Base-by-base conservation (phyloP, 495 filamentous ascomycete genomes). In the Daldinia caldariorum region DNA sequence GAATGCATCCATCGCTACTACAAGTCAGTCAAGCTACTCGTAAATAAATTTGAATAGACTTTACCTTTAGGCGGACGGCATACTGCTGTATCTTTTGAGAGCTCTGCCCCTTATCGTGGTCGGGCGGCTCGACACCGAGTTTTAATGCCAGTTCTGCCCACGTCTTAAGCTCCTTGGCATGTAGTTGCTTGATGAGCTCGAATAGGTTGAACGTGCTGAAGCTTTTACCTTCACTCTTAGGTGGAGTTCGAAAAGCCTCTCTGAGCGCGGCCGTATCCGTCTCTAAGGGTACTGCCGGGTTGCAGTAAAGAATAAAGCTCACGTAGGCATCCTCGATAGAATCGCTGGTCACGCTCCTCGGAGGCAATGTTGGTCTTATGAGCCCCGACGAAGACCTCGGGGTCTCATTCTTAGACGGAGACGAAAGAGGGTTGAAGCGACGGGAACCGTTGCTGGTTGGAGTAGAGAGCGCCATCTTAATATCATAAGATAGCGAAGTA, bases 31-130 rank as follows among this genome's bases (percentile, higher is more conserved):
- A 63, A 14, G 62, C 45, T 41, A 26, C 18, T 10, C 29, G 39
- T 13, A 39, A 61, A 50, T n/a, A 8, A 43, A 39, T 31, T 45
- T 53, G 22, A 3, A 38, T 60, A 20, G 8, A 75, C 82, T 65
- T 69, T 82, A 94, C 93, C 88, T 97, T 98, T 47, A 98, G 81
- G 56, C 95, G 84, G 37, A 97, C 95, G 55, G 93, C 93, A 81
- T 99, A 99, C 75, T 99, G 95, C 78, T 97, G 94, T 39, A 99
- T 93, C 77, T 97, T 99, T 78, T 99, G 95, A 2, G 93, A 89
- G 76, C 93, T 97, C 79, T 97, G 92, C 18, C 93, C 92, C 80
- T 95, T 94, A 57, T 91, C 89, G 63, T 88, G 79, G 65, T 89
- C 90, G 13, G 95, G 96, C 31, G 90, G 91, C 71, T 97, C 94